phyloP scores from a whole-genome alignment of 2,329 filamentous ascomycete species.

The Cladosporium sp. region DNA sequence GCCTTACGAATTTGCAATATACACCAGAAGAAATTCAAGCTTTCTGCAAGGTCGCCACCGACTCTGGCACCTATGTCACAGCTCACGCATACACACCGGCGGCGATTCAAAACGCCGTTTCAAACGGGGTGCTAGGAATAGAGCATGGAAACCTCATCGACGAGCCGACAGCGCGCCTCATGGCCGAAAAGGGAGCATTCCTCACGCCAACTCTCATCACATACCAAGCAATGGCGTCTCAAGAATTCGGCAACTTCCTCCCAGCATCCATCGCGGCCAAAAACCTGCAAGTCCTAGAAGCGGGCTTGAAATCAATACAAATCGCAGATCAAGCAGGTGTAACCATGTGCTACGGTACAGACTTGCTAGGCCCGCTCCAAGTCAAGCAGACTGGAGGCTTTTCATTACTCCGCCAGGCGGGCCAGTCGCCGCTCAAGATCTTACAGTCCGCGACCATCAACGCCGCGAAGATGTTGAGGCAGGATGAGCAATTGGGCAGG shows the following conservation, averaged over 20 bases:
- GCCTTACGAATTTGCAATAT: constrained; percentile 52
- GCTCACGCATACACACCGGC: constrained; percentile 54
- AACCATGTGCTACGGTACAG: constrained; percentile 53
- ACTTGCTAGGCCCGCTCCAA: constrained; percentile 49
- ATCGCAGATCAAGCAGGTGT: constrained; percentile 51
- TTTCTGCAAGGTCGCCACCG: constrained; percentile 47
- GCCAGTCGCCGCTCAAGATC: constrained; percentile 41
- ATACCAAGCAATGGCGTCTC: constrained; percentile 46
- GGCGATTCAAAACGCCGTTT: constrained; percentile 51
- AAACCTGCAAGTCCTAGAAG: constrained; percentile 46
- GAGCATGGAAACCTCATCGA: constrained; percentile 61
- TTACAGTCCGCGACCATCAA: constrained; percentile 51
- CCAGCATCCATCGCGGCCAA: constrained; percentile 44
- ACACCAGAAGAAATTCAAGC: constrained; percentile 53
- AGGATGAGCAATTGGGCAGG: constrained; percentile 46
- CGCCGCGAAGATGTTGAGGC: constrained; percentile 46
- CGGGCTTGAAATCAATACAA: constrained; percentile 44
- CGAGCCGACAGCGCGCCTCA: constrained; percentile 47
- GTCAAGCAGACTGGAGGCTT: constrained; percentile 50
- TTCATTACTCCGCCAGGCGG: constrained; percentile 39
- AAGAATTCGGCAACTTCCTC: constrained; percentile 41
- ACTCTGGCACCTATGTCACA: constrained; percentile 51
- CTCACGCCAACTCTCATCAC: constrained; percentile 52
- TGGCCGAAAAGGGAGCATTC: constrained; percentile 47
- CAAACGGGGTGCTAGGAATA: constrained; percentile 52